These are phyloP conservation scores for Nemania serpens DNA, from an alignment of 2,329 filamentous ascomycete species.

Conservation along the genomic window DNA sequence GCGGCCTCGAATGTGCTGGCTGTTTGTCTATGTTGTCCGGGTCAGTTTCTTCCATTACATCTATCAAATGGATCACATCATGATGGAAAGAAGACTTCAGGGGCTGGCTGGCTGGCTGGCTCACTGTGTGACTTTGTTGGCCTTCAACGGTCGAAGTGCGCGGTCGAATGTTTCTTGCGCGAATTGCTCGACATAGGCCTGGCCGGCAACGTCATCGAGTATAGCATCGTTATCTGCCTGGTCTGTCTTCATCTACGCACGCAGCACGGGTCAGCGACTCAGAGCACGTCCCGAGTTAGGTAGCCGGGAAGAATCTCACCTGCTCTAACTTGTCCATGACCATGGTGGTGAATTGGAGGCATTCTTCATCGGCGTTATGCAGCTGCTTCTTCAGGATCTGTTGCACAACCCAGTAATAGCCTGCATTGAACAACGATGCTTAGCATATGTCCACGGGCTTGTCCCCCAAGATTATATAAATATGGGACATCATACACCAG, in stretches of 20 bases:
- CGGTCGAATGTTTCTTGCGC: constrained; percentile 84
- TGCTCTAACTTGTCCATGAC: constrained; percentile 92
- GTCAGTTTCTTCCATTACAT: constrained; percentile 10
- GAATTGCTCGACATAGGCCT: constrained; percentile 94
- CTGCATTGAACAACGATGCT: constrained; percentile 49
- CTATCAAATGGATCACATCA: background rate
- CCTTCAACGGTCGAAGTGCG: constrained; percentile 79
- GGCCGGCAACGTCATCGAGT: constrained; percentile 80
- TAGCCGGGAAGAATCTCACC: constrained; percentile 46
- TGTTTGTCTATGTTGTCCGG: constrained; percentile 67
- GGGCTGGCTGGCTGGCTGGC: constrained; percentile 20
- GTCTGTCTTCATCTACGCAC: constrained; percentile 66
- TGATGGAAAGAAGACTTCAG: background rate
- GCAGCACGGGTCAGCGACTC: constrained; percentile 24
- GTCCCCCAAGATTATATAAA: background rate
- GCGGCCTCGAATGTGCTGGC: constrained; percentile 93
- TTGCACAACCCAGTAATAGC: constrained; percentile 90
- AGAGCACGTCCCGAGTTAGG: background rate
- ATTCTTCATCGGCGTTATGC: constrained; percentile 78
- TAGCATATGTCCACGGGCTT: background rate
- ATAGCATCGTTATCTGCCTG: constrained; percentile 82
- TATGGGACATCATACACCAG: constrained; percentile 72
- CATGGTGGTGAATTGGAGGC: constrained; percentile 76
- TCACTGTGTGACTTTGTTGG: constrained; percentile 81
- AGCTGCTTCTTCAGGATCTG: constrained; percentile 83